Base-by-base conservation (phyloP, 1,284 basidiomycete species). In the Cutaneotrichosporon dermatis region DNA sequence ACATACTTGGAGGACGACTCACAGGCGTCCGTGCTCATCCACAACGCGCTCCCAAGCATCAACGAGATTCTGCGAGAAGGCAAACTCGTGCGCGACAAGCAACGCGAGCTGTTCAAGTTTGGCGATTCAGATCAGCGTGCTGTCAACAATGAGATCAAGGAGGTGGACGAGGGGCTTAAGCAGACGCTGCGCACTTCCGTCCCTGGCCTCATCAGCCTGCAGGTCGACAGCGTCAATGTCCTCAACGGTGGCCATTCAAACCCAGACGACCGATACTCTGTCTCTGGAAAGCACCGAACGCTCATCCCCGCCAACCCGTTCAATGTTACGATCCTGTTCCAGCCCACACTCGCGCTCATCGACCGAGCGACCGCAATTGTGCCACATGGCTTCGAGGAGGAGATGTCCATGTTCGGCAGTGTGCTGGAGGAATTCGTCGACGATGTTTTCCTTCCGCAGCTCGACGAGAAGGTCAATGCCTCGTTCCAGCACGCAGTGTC, bases 1-100 rank as follows among this genome's bases (percentile, higher is more conserved):
- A 92, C 94, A 74, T 97, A 99, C 78, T 81, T 99, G 9, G 89
- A 88, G 33, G 91, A 94, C 75, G 92, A 95, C 68, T 87, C 89
- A 60, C 86, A 87, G 74, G 87, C 87, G 3, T 83, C 86, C 4
- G 82, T 86, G 11, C 83, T 88, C 8, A 86, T 88, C 6, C 82
- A 92, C 44, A 93, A 93, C 72, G 88, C 90, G 2, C 88, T 97
- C 55, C 85, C 88, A 5, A 93, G 94, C 3, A 90, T 99, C 76
- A 97, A 96, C 69, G 95, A 98, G 69, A 87, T 94, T 9, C 83
- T 99, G 41, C 84, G 90, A n/a, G 89, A 91, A 59, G 88, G 89
- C 15, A 86, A 85, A 66, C 85, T 88, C 62, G 82, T 80, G 13
- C 83, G 91, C 61, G 91, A 95, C 68, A 88, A 82, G 73, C 80